Conservation (phyloP, 176 grass and related monocot genomes). For the Leersia perrieri region DNA sequence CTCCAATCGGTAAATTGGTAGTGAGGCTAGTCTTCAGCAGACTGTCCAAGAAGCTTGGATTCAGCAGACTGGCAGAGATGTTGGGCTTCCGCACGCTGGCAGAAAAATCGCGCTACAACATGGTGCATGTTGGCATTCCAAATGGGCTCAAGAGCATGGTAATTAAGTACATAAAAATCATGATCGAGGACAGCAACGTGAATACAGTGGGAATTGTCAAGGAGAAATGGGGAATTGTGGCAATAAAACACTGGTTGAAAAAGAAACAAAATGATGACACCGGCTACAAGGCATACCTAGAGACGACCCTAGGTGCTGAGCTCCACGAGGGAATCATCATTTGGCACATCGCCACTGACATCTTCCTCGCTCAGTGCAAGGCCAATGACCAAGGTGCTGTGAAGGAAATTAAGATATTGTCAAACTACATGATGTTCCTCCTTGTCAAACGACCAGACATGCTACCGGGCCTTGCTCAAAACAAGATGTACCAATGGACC, state of each 20-base stretch:
- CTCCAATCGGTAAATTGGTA: not conserved
- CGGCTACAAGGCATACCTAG: not conserved
- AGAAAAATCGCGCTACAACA: not conserved
- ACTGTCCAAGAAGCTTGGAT: not conserved
- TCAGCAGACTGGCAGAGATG: not conserved
- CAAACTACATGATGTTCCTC: constrained; percentile 1
- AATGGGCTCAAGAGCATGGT: not conserved
- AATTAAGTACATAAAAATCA: too few species aligned
- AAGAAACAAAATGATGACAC: not conserved
- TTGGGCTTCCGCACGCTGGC: not conserved
- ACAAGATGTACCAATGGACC: not conserved
- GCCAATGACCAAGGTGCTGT: not conserved
- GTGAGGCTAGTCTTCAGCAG: not conserved
- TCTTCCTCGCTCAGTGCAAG: not conserved
- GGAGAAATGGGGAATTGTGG: not conserved
- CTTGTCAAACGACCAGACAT: not conserved
- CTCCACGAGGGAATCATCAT: not conserved
- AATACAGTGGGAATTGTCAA: constrained; percentile 1
- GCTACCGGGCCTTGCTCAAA: not conserved
- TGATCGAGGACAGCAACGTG: not conserved
- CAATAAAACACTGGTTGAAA: too few species aligned
- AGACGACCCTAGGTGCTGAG: too few species aligned
- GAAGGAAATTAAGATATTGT: not conserved
- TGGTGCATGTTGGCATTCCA: not conserved
- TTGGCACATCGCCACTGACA: not conserved